Base-by-base conservation (phyloP, 2,329 filamentous ascomycete genomes). In the Pseudocercospora musae region DNA sequence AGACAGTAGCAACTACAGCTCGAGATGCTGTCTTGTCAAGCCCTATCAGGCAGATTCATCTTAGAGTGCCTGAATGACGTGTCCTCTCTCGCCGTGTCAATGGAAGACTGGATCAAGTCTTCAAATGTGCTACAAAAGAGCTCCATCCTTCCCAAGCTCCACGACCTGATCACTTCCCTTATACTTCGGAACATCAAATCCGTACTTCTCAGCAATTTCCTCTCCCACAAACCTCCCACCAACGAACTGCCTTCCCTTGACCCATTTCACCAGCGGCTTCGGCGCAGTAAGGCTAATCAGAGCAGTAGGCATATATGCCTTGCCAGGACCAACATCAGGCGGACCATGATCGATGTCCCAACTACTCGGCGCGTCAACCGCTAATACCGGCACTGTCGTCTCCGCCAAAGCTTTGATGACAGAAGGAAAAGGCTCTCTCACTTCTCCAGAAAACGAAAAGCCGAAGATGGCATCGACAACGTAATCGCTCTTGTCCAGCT, bases 331-430 rank as follows among this genome's bases (percentile, higher is more conserved):
- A 1, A 87, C 85, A 57, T 82, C 79, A 10, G 93, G 92, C 8
- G 94, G 94, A 0, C 95, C 95, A 10, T 82, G 81, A 72, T 96
- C 91, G 60, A 99, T 96, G 75, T 95, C 87, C 95, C 95, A 99
- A 1, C 91, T 95, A 31, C 91, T 96, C 0, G 95, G 95, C 6
- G 91, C 92, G 78, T 99, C 95, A 21, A 99, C 91, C 2, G 92
- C 90, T 2, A 95, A 88, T 0, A 98, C 89, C 0, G 92, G 90
- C 7, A 95, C 72, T 25, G 83, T 83, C 4, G 90, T 89, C 46
- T 87, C 82, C 69, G 92, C 86, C 40, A 99, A 82, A 7, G 89
- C 87, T 64, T 84, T 80, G 69, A 99, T 96, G 13, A 97, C 89
- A 0, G 83, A 82, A 0, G 89, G 88, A 73, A 98, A 99, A 0